Conservation (phyloP, 331 rosid genomes). For the Pyracantha coccinea region DNA sequence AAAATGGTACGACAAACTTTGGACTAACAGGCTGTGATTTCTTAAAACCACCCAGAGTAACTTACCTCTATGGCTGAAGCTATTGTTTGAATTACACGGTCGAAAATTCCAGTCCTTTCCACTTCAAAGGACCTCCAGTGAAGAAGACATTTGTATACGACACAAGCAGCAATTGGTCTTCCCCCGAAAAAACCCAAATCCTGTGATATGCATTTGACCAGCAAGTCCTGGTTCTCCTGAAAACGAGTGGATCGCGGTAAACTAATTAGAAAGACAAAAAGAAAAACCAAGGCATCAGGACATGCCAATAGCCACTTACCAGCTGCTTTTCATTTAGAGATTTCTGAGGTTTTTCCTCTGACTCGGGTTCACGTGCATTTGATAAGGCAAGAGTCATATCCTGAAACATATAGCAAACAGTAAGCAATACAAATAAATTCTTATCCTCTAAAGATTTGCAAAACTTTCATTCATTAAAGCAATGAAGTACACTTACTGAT, state of each 20-base stretch:
- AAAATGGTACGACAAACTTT: constrained; percentile 13
- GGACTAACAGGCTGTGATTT: constrained; percentile 3
- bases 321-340: constrained; percentile 95
- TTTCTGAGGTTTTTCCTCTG: constrained; percentile 95
- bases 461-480: not conserved
- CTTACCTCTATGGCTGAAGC: constrained; percentile 94
- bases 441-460: not conserved
- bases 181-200: constrained; percentile 94
- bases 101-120: constrained; percentile 85
- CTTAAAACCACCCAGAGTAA: constrained; percentile 10
- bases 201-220: constrained; percentile 75
- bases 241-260: constrained; percentile 15
- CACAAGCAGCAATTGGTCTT: constrained; percentile 85
- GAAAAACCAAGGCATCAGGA: constrained; percentile 4
- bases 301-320: constrained; percentile 37
- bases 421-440: constrained; percentile 1
- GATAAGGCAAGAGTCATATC: constrained; percentile 67
- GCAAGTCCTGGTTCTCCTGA: constrained; percentile 95
- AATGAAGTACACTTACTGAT: constrained; percentile 42
- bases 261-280: constrained; percentile 4
- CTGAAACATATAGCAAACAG: constrained; percentile 31
- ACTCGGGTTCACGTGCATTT: constrained; percentile 85
- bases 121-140: constrained; percentile 99
- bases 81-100: constrained; percentile 81
- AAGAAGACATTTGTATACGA: constrained; percentile 91